Conservation (phyloP, 163 green algal species). For the Scenedesmus sp. region DNA sequence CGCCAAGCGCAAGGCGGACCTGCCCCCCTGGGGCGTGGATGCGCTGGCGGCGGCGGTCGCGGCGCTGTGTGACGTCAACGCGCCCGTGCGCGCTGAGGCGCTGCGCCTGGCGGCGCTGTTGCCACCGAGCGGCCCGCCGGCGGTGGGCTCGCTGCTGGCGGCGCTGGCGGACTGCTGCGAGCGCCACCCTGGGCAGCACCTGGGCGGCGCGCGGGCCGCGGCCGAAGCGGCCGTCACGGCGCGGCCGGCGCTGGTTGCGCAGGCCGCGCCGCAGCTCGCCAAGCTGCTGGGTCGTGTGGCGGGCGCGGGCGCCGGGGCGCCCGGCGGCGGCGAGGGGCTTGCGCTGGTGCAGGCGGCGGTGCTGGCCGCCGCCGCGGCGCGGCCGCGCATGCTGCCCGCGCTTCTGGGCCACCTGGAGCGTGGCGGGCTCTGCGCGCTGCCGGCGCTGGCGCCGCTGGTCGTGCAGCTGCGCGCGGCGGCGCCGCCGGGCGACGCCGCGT, state of each 20-base stretch:
- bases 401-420: too few species aligned
- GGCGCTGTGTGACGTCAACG: slow-evolving; percentile 19
- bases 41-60: not conserved
- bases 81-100: not conserved
- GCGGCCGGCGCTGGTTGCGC: not conserved
- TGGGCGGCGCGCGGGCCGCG: too few species aligned
- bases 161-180: slow-evolving; percentile 14
- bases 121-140: slow-evolving; percentile 6
- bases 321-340: too few species aligned
- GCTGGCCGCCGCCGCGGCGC: too few species aligned
- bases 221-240: not conserved
- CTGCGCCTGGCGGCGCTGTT: slow-evolving; percentile 23
- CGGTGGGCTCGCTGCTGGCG: not conserved
- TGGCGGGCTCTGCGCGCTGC: too few species aligned
- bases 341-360: too few species aligned
- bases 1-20: not conserved
- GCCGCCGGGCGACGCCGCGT: too few species aligned
- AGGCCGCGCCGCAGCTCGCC: not conserved
- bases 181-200: slow-evolving; percentile 3
- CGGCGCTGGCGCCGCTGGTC: too few species aligned
- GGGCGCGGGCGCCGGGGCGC: too few species aligned
- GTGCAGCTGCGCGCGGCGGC: too few species aligned
- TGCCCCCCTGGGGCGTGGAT: slow-evolving; percentile 12
- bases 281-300: too few species aligned
- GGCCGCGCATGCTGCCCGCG: too few species aligned